Evolutionary conservation across 2,329 filamentous ascomycete genomes (phyloP).

Genomic region (Scedosporium aurantiacum): DNA sequence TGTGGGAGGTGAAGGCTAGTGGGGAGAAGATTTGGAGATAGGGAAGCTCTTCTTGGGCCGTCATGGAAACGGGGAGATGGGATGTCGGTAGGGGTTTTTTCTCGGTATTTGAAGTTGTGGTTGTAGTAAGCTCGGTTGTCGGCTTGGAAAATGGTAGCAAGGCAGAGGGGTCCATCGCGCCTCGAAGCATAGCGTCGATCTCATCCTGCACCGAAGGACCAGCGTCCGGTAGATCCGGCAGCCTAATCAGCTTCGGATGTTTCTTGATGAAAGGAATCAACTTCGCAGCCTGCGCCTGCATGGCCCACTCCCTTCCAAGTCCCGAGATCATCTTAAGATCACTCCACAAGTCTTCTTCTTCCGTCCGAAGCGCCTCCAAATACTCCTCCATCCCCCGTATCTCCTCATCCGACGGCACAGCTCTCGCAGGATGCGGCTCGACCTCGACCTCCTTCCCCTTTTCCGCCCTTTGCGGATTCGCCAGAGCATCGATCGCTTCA

Average conservation of each 20-base stretch:
- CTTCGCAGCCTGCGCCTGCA: background rate
- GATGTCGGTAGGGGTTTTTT: constrained; percentile 34
- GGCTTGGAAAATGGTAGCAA: constrained; percentile 40
- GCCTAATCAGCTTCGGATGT: constrained; percentile 26
- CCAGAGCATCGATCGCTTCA: background rate
- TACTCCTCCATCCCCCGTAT: constrained; percentile 38
- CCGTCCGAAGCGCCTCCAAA: constrained; percentile 40
- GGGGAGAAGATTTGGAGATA: constrained; percentile 64
- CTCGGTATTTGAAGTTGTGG: constrained; percentile 20
- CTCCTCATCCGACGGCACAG: constrained; percentile 28
- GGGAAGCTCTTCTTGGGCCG: constrained; percentile 52
- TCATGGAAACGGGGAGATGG: constrained; percentile 54
- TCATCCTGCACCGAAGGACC: constrained; percentile 9
- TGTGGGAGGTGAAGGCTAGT: constrained; percentile 47
- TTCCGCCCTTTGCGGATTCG: constrained; percentile 6
- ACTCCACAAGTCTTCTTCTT: constrained; percentile 44
- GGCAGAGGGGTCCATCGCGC: constrained; percentile 38
- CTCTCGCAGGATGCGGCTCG: constrained; percentile 26
- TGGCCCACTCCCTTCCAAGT: constrained; percentile 1
- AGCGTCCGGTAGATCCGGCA: constrained; percentile 11
- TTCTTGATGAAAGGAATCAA: constrained; percentile 12
- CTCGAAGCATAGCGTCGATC: constrained; percentile 33
- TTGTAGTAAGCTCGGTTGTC: constrained; percentile 13
- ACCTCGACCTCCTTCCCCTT: background rate
- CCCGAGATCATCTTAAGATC: constrained; percentile 40